Evolutionary conservation across 2,329 filamentous ascomycete species (phyloP), one percentile per base, ranked within the genome.

Genomic region (Fusarium xylarioides): DNA sequence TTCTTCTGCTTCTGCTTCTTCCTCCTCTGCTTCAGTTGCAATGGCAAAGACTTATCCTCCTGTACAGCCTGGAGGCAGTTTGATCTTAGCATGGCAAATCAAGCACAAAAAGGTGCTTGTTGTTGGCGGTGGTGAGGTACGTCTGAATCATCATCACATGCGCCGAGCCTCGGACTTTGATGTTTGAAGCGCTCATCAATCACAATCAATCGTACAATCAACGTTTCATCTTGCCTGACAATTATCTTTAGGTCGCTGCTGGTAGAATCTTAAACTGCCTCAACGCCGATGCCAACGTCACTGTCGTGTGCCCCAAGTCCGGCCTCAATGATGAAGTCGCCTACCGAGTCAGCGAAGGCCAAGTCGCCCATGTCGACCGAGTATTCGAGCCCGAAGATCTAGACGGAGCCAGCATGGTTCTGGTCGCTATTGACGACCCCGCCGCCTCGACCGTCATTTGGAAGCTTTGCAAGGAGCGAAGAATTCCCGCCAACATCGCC

Each of bases 21-120:
- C 62, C 47, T 54, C 60, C 50, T 46, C 58, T 62, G 30, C 55
- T 18, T 55, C 61, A 56, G 47, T 34, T 67, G 71, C 49, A 70
- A 81, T 83, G 80, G 78, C 80, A 43, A 82, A 81, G 56, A 81
- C 88, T 56, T 98, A 93, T 79, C 94, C 95, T 64, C 87, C 92
- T 72, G 90, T 98, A 34, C 91, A 98, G 83, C 93, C 94, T 63
- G 95, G 95, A 57, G 96, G 95, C 66, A 98, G 95, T 70, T 85
- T 99, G 74, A 96, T 99, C 72, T 86, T 99, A 58, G 96, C 96
- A 80, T 99, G 95, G 95, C 96, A 98, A 85, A 91, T 97, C 78
- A 92, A 91, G 80, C 91, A 92, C 82, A 98, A 97, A 83, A 90
- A 91, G 73, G 92, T 98, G 21, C 85, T 99, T n/a, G 93, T 99